Evolutionary conservation across 1,139 yeast genomes (phyloP).

Genomic region (Hyphopichia pseudoburtonii): DNA sequence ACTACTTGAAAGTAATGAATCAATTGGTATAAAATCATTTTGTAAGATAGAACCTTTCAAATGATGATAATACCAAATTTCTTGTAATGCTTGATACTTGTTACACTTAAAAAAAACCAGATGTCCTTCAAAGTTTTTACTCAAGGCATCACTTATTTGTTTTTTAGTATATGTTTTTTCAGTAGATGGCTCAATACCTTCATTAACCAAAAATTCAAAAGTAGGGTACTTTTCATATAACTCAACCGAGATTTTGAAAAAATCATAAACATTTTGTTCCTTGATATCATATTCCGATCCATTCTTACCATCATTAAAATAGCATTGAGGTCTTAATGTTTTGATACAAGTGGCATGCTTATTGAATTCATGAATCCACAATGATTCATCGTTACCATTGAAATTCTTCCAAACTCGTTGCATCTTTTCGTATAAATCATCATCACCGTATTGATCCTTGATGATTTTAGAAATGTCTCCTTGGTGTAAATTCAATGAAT

Average conservation of each 20-base stretch:
- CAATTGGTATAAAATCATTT: slow-evolving; percentile 67
- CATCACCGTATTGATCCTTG: slow-evolving; percentile 44
- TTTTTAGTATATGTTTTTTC: slow-evolving; percentile 60
- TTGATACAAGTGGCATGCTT: slow-evolving; percentile 94
- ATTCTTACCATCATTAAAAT: slow-evolving; percentile 31
- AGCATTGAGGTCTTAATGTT: slow-evolving; percentile 74
- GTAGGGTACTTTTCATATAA: slow-evolving; percentile 70
- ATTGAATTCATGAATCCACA: slow-evolving; percentile 94
- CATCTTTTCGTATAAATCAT: slow-evolving; percentile 59
- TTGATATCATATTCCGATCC: too few species aligned
- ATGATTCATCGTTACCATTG: slow-evolving; percentile 68
- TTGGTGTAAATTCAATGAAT: slow-evolving; percentile 43
- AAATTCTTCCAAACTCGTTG: slow-evolving; percentile 70
- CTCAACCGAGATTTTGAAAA: slow-evolving; percentile 63
- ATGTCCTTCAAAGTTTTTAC: slow-evolving; percentile 54
- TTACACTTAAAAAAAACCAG: slow-evolving; percentile 75
- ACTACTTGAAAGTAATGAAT: slow-evolving; percentile 51
- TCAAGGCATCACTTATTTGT: slow-evolving; percentile 66
- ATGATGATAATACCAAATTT: slow-evolving; percentile 88
- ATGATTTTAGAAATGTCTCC: slow-evolving; percentile 55
- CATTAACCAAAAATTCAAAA: slow-evolving; percentile 59
- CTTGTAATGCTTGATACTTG: slow-evolving; percentile 65
- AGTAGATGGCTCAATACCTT: slow-evolving; percentile 69
- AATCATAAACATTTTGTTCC: slow-evolving; percentile 81
- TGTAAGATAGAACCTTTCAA: slow-evolving; percentile 70